Percentiles rank a stretch among this genome's conserved stretches.
phyloP scores from a whole-genome alignment of 805 yeast species.

The Nakazawaea sp. region DNA sequence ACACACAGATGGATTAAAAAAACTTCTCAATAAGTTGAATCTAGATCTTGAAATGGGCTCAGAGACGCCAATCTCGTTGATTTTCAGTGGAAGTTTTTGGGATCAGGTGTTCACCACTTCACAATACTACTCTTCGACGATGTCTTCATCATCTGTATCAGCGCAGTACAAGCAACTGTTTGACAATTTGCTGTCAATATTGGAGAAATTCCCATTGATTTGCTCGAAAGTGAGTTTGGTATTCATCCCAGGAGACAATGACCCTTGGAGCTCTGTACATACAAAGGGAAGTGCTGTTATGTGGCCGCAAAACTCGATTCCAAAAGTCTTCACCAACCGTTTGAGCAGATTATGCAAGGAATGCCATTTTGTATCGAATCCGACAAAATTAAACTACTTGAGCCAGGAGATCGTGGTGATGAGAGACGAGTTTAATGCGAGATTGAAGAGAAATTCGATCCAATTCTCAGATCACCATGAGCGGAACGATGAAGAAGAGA shows the following conservation, averaged over 20 bases:
- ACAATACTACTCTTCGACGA: slow-evolving; percentile 32
- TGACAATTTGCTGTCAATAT: slow-evolving; percentile 62
- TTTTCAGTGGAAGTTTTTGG: slow-evolving; percentile 77
- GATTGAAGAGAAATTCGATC: slow-evolving; percentile 67
- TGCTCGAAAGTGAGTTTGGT: slow-evolving; percentile 49
- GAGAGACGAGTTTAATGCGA: slow-evolving; percentile 65
- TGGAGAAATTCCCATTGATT: slow-evolving; percentile 53
- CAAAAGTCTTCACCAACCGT: slow-evolving; percentile 63
- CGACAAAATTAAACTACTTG: slow-evolving; percentile 68
- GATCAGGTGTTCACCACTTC: slow-evolving; percentile 58
- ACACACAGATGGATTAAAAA: slow-evolving; percentile 57
- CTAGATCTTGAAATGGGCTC: slow-evolving; percentile 31
- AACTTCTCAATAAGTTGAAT: slow-evolving; percentile 50
- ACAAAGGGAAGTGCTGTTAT: slow-evolving; percentile 50
- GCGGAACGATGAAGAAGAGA: slow-evolving; percentile 19
- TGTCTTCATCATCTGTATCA: slow-evolving; percentile 43
- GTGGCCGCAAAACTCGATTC: slow-evolving; percentile 74
- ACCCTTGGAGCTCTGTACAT: slow-evolving; percentile 82
- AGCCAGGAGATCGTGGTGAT: slow-evolving; percentile 76
- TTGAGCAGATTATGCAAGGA: slow-evolving; percentile 51
- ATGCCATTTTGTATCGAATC: slow-evolving; percentile 65
- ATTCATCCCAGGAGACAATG: slow-evolving; percentile 84
- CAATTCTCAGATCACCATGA: slow-evolving; percentile 37
- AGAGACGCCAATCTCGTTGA: slow-evolving; percentile 54
- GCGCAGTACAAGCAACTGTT: slow-evolving; percentile 60